Conservation (phyloP, 2,329 filamentous ascomycete species). For the Sporothrix dimorphospora region DNA sequence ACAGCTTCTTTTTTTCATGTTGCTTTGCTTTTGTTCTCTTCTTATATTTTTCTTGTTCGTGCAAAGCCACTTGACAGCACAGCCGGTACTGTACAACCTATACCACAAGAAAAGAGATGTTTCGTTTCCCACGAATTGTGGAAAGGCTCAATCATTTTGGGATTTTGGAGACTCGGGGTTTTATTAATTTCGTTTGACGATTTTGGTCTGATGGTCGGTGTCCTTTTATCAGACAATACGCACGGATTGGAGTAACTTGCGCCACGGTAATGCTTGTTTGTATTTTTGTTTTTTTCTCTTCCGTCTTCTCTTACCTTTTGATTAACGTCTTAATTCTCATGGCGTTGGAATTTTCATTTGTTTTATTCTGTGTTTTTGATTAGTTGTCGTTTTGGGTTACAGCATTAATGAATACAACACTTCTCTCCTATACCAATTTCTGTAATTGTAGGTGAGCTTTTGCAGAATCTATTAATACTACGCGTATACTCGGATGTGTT, state of each 20-base stretch:
- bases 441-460: neutral
- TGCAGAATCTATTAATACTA: neutral
- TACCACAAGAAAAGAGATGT: neutral
- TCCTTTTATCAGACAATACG: neutral
- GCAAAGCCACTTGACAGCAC: neutral
- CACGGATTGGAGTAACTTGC: conserved; percentile 11
- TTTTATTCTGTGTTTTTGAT: neutral
- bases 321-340: conserved; percentile 19
- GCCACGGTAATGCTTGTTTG: neutral
- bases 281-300: neutral
- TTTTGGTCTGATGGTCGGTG: neutral
- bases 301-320: neutral
- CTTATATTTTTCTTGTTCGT: neutral
- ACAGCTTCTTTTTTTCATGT: neutral
- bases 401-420: neutral
- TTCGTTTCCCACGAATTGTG: neutral
- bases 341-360: neutral
- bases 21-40: neutral
- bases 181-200: neutral
- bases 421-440: neutral
- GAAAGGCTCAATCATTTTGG: neutral
- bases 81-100: conserved; percentile 4
- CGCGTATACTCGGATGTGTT: too few relatives aligned
- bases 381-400: neutral
- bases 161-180: neutral